phyloP scores from a whole-genome alignment of 805 yeast species.

The Sugiyamaella marilandica region DNA sequence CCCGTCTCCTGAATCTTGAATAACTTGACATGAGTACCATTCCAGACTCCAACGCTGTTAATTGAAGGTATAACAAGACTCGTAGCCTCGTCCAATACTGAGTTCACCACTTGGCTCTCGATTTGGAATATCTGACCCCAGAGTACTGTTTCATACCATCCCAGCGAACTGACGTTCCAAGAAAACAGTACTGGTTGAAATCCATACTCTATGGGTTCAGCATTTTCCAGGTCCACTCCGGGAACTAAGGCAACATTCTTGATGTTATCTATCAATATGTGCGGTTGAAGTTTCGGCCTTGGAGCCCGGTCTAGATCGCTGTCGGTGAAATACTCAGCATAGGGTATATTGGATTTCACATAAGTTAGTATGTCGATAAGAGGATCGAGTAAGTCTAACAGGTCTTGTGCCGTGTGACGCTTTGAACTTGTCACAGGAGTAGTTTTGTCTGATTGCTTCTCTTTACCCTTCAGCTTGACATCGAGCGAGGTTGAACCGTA shows the following conservation, averaged over 20 bases:
- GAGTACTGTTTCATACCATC: slow-evolving; percentile 69
- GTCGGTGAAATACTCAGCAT: slow-evolving; percentile 14
- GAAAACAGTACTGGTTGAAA: slow-evolving; percentile 48
- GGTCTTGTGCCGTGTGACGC: background rate
- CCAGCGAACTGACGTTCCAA: slow-evolving; percentile 62
- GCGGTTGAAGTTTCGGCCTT: slow-evolving; percentile 20
- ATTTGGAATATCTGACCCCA: slow-evolving; percentile 52
- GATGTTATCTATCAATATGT: slow-evolving; percentile 22
- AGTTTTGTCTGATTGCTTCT: slow-evolving; percentile 3
- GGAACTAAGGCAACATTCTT: slow-evolving; percentile 14
- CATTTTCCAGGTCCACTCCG: slow-evolving; percentile 13
- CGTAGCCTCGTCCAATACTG: slow-evolving; percentile 14
- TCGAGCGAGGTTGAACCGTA: background rate
- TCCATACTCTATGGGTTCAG: slow-evolving; percentile 20
- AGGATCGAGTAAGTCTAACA: slow-evolving; percentile 16
- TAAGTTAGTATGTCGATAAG: slow-evolving; percentile 9
- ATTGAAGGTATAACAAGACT: slow-evolving; percentile 19
- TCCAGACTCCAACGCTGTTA: slow-evolving; percentile 46
- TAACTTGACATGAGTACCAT: slow-evolving; percentile 44
- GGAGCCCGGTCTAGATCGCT: background rate
- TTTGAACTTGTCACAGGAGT: background rate
- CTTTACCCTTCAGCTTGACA: slow-evolving; percentile 7
- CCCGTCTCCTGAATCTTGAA: slow-evolving; percentile 44
- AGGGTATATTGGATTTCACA: slow-evolving; percentile 11
- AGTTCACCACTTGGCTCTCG: slow-evolving; percentile 13